Base-by-base conservation (phyloP, 371 early-diverging fungal species). In the Batkoa obscura region DNA sequence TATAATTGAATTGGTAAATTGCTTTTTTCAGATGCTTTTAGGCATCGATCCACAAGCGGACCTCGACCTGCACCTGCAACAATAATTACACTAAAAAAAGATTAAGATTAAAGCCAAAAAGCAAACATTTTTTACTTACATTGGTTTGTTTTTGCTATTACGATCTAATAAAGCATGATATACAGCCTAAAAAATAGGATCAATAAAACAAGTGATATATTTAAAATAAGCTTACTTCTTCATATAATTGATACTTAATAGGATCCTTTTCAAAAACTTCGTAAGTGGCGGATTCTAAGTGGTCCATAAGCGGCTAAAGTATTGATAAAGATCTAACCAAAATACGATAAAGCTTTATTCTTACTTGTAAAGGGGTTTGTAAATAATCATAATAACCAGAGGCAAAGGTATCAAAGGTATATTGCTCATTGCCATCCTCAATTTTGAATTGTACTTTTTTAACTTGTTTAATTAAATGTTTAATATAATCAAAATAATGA, bases 201-300 rank as follows among this genome's bases (percentile, higher is more conserved):
- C 36, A 58, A 9, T 23, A 23, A 23, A 23, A 23, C 23, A 23
- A 23, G 23, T 23, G 23, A 23, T 23, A 23, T 23, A 23, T 23
- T 23, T 23, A 23, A 23, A 23, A 23, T 23, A 23, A 23, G 23
- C 31, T 59, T 54, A 78, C 86, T 58, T 79, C 63, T 62, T 92
- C 91, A 65, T 95, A 95, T 60, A 79, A 77, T 54, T 76, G 76
- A 68, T 95, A 95, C 64, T 93, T 95, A 53, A 88, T 75, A 3
- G 86, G 85, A 65, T 91, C 91, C 56, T 79, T 80, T 65, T 92
- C 94, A 70, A 94, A 96, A 0, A 84, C 86, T 64, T 88, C 90
- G 62, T 95, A 95, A 0, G 90, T 93, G 10, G 75, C 79, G 10
- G 89, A 84, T 50, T 88, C 90, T 41, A 95, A 73, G 59, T 95